Evolutionary conservation across 2,329 filamentous ascomycete genomes (phyloP).

Genomic region (Coniochaeta sp.): DNA sequence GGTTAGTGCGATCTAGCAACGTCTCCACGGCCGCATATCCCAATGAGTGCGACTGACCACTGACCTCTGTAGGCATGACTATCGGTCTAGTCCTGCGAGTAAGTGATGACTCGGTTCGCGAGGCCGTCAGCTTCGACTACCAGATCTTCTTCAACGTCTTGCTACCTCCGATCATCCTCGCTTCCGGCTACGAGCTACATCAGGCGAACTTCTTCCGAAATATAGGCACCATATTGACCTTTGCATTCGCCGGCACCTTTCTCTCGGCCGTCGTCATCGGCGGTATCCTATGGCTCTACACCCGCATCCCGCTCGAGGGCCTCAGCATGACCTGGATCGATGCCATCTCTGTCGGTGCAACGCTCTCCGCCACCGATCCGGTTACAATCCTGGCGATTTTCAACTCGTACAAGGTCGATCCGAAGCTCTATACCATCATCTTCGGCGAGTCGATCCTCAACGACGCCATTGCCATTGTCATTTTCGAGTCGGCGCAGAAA

Average conservation of each 20-base stretch:
- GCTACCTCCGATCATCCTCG: conserved; percentile 95
- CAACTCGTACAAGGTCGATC: conserved; percentile 98
- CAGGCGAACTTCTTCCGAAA: conserved; percentile 99
- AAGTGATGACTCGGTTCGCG: conserved; percentile 75
- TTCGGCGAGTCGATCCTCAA: conserved; percentile 98
- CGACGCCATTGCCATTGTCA: conserved; percentile 95
- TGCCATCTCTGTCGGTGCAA: conserved; percentile 92
- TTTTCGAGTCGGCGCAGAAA: conserved; percentile 95
- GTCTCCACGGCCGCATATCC: background rate
- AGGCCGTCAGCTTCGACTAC: conserved; percentile 93
- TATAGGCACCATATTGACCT: conserved; percentile 93
- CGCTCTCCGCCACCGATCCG: conserved; percentile 91
- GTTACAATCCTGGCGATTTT: conserved; percentile 98
- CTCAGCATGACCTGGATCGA: conserved; percentile 87
- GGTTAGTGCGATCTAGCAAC: conserved; percentile 39
- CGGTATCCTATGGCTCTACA: conserved; percentile 81
- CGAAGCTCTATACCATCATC: conserved; percentile 96
- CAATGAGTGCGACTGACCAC: background rate
- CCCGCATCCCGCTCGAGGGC: conserved; percentile 75
- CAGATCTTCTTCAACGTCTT: conserved; percentile 99
- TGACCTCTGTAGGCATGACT: conserved; percentile 67
- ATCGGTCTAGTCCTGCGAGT: conserved; percentile 84
- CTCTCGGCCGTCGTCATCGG: conserved; percentile 94
- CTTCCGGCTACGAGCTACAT: conserved; percentile 93
- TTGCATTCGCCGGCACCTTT: conserved; percentile 95